Percentiles rank a stretch among this genome's conserved stretches.
Evolutionary conservation across 106 monocot genomes (phyloP).

Genomic region (Apostasia shenzhenica): DNA sequence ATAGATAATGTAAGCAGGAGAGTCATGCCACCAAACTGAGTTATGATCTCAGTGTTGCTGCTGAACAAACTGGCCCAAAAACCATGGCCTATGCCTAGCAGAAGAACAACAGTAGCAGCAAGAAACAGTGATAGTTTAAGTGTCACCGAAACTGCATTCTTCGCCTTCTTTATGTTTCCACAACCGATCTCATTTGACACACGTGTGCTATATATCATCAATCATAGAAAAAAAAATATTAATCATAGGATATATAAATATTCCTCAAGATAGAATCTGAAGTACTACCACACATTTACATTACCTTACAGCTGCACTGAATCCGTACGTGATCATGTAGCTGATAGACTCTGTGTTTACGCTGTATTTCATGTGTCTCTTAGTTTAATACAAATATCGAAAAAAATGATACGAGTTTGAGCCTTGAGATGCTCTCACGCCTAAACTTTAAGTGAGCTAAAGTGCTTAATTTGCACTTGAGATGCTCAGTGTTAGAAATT

Average conservation of each 20-base stretch:
- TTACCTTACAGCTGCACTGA: constrained; percentile 86
- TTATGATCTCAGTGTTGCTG: constrained; percentile 33
- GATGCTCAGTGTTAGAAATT: too few species aligned
- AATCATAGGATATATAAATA: neutral
- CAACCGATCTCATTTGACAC: constrained; percentile 81
- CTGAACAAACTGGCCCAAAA: constrained; percentile 67
- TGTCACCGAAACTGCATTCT: constrained; percentile 53
- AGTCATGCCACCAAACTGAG: constrained; percentile 51
- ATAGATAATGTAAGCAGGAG: constrained; percentile 54
- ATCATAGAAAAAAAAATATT: neutral
- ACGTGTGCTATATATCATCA: constrained; percentile 39
- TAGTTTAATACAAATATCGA: neutral
- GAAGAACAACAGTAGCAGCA: constrained; percentile 23
- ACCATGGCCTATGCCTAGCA: constrained; percentile 34
- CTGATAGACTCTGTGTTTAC: constrained; percentile 70
- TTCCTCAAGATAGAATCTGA: too few species aligned
- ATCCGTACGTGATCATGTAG: constrained; percentile 67
- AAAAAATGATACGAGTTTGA: too few species aligned
- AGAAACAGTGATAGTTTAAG: constrained; percentile 57
- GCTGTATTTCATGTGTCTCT: constrained; percentile 23
- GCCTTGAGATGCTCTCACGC: too few species aligned
- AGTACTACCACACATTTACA: too few species aligned
- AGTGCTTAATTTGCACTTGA: too few species aligned
- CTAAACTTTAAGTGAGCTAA: too few species aligned
- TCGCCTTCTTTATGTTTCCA: constrained; percentile 53